Evolutionary conservation across 768 basidiomycete genomes (phyloP), one percentile per base, ranked within the genome.

Genomic region (Termitomyces sp.): DNA sequence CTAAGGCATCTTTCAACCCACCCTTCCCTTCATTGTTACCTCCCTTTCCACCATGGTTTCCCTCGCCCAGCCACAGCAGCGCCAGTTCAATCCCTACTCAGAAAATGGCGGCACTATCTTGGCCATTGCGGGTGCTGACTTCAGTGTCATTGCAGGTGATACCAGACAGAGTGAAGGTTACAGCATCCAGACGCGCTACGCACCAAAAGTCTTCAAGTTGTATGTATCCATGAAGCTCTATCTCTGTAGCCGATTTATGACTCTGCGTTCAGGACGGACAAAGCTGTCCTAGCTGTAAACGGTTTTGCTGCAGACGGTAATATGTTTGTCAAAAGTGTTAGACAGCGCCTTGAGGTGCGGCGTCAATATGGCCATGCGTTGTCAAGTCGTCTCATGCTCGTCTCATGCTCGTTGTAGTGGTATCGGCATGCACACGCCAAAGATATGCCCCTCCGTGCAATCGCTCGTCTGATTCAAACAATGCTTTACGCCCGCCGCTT

Each of bases 241-340:
- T 53, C 54, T 24, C 42, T 9, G 27, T 30, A 18, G 18, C 37
- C 18, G 41, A 44, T 47, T 60, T 33, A 63, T 31, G 8, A 15
- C 30, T 31, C 53, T 58, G 57, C 46, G 56, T 59, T 58, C 72
- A 96, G 94, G 70, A 96, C 93, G 18, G 93, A 95, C 75, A 91
- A 87, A 67, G 92, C 92, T 34, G 93, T 95, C 6, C 79, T 99
- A 22, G 95, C 96, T 20, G 93, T 97, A 39, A 97, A 98, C 66
- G 97, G 97, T 9, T 98, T 98, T 71, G 91, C 93, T 45, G 97
- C 95, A 49, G 97, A 99, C 70, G 96, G 93, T 27, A 95, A 95
- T 68, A 92, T 91, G 84, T 95, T 99, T 68, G 94, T 98, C 68
- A 97, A 98, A 84, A 88, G 88, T 69, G 89, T 99, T 54, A 89